Conservation (phyloP, 345 rosid genomes). For the Acer negundo region DNA sequence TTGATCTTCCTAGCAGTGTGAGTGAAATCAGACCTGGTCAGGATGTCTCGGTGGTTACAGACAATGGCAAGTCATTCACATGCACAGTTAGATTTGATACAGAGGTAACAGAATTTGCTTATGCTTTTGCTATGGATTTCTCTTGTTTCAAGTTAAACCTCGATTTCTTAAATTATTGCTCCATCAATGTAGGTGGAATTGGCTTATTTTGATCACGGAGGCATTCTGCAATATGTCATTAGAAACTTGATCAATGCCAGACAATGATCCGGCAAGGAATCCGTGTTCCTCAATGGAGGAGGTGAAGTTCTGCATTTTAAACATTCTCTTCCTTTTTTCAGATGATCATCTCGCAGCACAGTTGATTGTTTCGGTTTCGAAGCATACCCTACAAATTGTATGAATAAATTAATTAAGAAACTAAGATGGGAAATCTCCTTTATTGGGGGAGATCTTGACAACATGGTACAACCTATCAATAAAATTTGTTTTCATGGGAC, state of each 20-base stretch:
- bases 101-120: conserved; percentile 49
- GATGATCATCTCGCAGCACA: neutral
- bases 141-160: neutral
- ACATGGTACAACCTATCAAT: neutral
- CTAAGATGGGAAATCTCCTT: neutral
- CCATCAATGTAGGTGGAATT: conserved; percentile 44
- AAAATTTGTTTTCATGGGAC: neutral
- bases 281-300: neutral
- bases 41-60: conserved; percentile 67
- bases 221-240: conserved; percentile 63
- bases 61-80: conserved; percentile 72
- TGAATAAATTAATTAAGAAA: conserved; percentile 12
- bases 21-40: conserved; percentile 83
- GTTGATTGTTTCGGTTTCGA: conserved; percentile 1
- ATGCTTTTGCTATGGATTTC: neutral
- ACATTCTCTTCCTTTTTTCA: neutral
- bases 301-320: neutral
- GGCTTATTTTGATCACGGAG: conserved; percentile 65
- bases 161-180: neutral
- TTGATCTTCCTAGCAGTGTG: conserved; percentile 60
- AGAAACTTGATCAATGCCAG: conserved; percentile 48
- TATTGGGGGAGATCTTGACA: neutral
- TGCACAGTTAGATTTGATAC: conserved; percentile 76
- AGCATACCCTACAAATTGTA: neutral
- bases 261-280: conserved; percentile 22